phyloP scores from a whole-genome alignment of 257 asterid species.

The Echites panduratus region DNA sequence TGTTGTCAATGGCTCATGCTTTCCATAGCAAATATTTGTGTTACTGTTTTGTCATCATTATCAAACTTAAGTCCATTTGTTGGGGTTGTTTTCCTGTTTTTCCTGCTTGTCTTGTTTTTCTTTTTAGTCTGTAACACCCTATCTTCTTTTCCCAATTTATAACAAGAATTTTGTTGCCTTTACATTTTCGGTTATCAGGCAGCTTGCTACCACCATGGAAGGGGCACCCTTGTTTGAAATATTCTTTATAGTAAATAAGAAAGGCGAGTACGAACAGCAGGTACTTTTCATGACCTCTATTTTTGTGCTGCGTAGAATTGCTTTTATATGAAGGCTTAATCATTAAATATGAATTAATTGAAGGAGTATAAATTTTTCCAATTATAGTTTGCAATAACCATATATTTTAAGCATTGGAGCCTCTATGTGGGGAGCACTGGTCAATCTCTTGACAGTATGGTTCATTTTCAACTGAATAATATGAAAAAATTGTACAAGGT shows the following conservation, averaged over 20 bases:
- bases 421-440: background rate
- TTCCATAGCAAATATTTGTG: background rate
- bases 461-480: conserved; percentile 1
- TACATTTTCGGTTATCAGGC: conserved; percentile 48
- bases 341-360: background rate
- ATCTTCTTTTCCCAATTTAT: background rate
- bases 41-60: background rate
- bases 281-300: conserved; percentile 32
- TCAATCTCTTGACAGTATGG: background rate
- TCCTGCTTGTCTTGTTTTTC: background rate
- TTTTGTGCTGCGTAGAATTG: conserved; percentile 7
- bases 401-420: background rate
- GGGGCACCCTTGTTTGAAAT: conserved; percentile 90
- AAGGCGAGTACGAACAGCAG: conserved; percentile 71
- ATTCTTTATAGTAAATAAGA: conserved; percentile 52
- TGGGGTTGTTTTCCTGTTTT: background rate
- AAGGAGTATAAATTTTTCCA: background rate
- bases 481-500: background rate
- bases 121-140: background rate
- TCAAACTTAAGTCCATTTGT: background rate
- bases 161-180: conserved; percentile 14
- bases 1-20: background rate
- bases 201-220: conserved; percentile 66
- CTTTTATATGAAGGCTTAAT: conserved; percentile 2
- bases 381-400: background rate